Percentiles rank a stretch among this genome's conserved stretches.
These are phyloP conservation scores for Fistulinella staudtii DNA, from an alignment of 1,284 basidiomycete genomes.

Conservation along the genomic window DNA sequence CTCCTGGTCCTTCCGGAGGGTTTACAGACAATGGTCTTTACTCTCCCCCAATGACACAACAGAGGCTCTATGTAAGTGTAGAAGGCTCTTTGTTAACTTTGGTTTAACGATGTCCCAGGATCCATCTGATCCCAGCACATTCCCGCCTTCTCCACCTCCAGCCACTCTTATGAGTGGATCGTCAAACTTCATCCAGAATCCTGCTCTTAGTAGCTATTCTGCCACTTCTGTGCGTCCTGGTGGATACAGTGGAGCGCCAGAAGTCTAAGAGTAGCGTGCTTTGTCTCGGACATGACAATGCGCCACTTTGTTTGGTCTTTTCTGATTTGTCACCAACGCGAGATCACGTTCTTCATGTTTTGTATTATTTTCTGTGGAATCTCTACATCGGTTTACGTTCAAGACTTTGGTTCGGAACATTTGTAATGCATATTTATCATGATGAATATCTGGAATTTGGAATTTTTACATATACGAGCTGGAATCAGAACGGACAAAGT, in stretches of 20 bases:
- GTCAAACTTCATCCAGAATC: conserved; percentile 3
- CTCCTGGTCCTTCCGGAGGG: conserved; percentile 2
- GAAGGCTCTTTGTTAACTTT: neutral
- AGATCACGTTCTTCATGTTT: no score
- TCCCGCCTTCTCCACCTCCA: conserved; percentile 24
- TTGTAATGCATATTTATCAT: neutral
- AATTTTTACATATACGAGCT: no score
- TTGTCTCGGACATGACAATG: neutral
- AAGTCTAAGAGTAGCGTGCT: conserved; percentile 14
- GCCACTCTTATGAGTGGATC: conserved; percentile 13
- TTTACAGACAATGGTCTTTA: conserved; percentile 10
- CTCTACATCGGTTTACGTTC: no score
- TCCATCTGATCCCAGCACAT: conserved; percentile 33
- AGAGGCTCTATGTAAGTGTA: conserved; percentile 29
- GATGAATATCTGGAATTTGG: no score
- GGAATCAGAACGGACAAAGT: no score
- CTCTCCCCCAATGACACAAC: conserved; percentile 23
- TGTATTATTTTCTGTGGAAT: no score
- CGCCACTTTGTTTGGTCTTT: neutral
- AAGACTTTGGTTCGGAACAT: neutral
- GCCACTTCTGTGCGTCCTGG: conserved; percentile 9
- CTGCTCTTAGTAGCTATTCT: conserved; percentile 9
- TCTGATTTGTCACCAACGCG: neutral
- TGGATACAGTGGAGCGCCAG: conserved; percentile 26
- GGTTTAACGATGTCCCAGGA: conserved; percentile 19